Base-by-base conservation (phyloP, 176 grass and related monocot species). In the Raddia distichophylla region DNA sequence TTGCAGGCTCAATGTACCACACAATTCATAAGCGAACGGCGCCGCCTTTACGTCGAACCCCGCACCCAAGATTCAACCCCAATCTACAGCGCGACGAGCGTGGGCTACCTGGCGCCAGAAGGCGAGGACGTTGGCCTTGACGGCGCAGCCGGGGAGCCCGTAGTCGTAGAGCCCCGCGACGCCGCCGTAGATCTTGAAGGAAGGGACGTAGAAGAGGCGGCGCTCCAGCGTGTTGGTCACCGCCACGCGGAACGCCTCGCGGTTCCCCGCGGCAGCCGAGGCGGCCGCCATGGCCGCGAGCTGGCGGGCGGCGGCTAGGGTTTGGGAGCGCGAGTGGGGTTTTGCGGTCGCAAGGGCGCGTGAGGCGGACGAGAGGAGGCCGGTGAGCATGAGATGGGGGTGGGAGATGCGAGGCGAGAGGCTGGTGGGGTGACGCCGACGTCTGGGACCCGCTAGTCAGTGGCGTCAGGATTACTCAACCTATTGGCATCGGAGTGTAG, bases 161-260 rank as follows among this genome's bases (percentile, higher is more conserved):
- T 97, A 97, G 85, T 97, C 91, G n/a, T 94, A 97, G 19, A 97
- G 85, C 10, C 94, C 94, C 22, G 94, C 94, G 59, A 97, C 94
- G 33, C 94, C 94, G 57, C 94, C 87, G 74, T 97, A 97, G 76
- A 97, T 97, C 89, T 97, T 97, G 87, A 94, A 97, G 57, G 94
- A 94, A 10, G 91, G 91, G 49, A 94, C 84, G 85, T 90, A 97
- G 82, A 97, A 97, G 65, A 97, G 85, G 40, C 89, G 66, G 67
- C 94, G 81, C 89, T 97, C 94, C 48, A 97, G 87, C 46, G 94
- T 97, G 83, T 97, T 97, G 66, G 60, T 80, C 55, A 94, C 91
- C 63, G 89, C 82, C 70, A 91, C 82, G 43, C 94, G 82, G 79
- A 94, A 76, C 59, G 94, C 91, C 78, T 97, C 94, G 67, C 91